Base-by-base conservation (phyloP, 768 basidiomycete genomes). In the Trametes meyenii region DNA sequence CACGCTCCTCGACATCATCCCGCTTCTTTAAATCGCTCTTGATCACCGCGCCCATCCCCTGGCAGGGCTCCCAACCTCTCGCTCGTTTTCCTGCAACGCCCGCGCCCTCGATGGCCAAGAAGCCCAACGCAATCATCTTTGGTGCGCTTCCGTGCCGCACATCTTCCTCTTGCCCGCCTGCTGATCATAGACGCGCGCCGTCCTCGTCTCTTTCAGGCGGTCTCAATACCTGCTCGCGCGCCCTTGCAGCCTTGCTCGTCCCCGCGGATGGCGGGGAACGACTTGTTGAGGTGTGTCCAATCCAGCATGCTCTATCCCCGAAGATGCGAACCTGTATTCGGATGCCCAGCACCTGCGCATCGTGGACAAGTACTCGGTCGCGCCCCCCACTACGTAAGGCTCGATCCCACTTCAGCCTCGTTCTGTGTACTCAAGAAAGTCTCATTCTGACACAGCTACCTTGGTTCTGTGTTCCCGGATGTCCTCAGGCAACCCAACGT, bases 211-310 rank as follows among this genome's bases (percentile, higher is more conserved):
- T 6, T 23, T 55, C 65, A 94, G 92, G 92, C 64, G 92, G 92
- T 55, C 75, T 93, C 65, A 92, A 92, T 76, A 90, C 89, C 55
- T 89, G 79, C 71, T 86, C 92, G 10, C 83, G 92, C 52, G 80
- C 86, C 50, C 83, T 94, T 54, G 88, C 88, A 39, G 77, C 81
- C 53, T 74, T 81, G 42, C 82, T 94, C 14, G 84, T 91, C 39
- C 90, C 90, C 2, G 68, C 83, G 7, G 78, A 87, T 36, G 89
- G 86, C 39, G 16, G 58, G 5, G 85, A 87, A 61, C 75, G 85
- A 26, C 78, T 90, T 24, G 92, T 92, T 54, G 86, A 88, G 53
- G 92, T 93, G 72, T 55, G 87, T 45, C 26, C 19, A 55, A 17
- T 54, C 36, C 42, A 13, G 26, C 44, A 29, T 35, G 49, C 19